These are phyloP conservation scores for Phaseolus lunatus DNA, from an alignment of 306 rosid genomes.

Conservation along the genomic window DNA sequence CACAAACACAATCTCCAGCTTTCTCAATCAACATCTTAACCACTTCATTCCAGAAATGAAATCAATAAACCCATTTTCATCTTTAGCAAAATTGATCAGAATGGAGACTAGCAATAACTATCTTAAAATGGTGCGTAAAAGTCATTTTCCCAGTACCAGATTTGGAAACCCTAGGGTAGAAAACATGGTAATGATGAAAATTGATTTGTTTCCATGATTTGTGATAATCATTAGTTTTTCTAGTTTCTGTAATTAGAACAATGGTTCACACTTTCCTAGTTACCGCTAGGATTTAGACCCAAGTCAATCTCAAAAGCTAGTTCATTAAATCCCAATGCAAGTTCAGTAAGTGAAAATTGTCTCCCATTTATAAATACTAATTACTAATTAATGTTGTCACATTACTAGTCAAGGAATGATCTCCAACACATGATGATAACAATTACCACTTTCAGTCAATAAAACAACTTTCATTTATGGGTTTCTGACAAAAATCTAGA, in stretches of 20 bases:
- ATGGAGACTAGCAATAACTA: not conserved
- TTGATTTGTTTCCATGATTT: not conserved
- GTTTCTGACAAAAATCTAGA: not conserved
- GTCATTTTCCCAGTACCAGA: not conserved
- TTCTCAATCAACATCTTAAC: conserved; percentile 2
- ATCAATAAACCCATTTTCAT: not conserved
- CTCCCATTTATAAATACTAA: not conserved
- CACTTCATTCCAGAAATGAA: not conserved
- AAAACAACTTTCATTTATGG: not conserved
- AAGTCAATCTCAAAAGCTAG: not conserved
- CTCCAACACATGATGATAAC: not conserved
- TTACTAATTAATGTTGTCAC: no score
- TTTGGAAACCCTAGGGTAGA: conserved; percentile 1
- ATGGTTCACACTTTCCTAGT: not conserved
- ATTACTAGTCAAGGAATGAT: not conserved
- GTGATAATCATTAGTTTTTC: not conserved
- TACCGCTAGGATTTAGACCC: not conserved
- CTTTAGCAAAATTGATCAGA: not conserved
- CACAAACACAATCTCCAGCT: conserved; percentile 34
- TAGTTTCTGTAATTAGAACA: not conserved
- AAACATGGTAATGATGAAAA: not conserved
- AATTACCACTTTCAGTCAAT: conserved; percentile 27
- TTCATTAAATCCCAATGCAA: not conserved
- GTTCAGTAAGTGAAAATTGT: not conserved
- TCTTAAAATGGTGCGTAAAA: not conserved